Conservation (phyloP, 345 rosid genomes). For the Excoecaria cochinchinensis region DNA sequence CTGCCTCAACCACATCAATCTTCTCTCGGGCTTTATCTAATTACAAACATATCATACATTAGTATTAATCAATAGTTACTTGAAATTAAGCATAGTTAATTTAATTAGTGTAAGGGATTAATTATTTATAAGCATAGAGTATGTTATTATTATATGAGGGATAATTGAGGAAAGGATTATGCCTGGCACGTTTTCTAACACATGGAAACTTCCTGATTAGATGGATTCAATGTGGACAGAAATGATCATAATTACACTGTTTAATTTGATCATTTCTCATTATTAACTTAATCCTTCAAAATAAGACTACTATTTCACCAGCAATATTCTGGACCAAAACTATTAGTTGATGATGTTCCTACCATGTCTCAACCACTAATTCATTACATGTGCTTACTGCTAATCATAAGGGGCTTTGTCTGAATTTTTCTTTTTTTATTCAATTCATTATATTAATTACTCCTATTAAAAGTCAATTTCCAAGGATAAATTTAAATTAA, state of each 20-base stretch:
- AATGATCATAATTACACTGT: slow-evolving; percentile 4
- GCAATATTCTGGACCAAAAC: background rate
- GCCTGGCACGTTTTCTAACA: background rate
- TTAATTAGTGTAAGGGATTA: too few relatives aligned
- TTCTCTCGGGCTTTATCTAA: too few relatives aligned
- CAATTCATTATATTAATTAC: too few relatives aligned
- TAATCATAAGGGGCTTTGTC: background rate
- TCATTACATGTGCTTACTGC: background rate
- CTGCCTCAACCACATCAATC: too few relatives aligned
- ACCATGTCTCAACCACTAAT: slow-evolving; percentile 2
- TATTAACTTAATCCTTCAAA: slow-evolving; percentile 2
- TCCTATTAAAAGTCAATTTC: too few relatives aligned
- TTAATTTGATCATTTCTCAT: slow-evolving; percentile 11
- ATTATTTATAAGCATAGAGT: background rate
- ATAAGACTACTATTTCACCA: background rate
- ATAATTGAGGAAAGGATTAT: background rate
- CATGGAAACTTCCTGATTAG: background rate
- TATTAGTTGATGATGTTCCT: background rate
- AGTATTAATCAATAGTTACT: too few relatives aligned
- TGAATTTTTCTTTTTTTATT: background rate
- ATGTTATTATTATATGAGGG: background rate
- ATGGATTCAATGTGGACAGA: background rate
- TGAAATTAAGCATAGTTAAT: too few relatives aligned
- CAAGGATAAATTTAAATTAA: too few relatives aligned
- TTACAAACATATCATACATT: too few relatives aligned